Base-by-base conservation (phyloP, 2,329 filamentous ascomycete species). In the Nothophaeocryptopus gaeumannii region DNA sequence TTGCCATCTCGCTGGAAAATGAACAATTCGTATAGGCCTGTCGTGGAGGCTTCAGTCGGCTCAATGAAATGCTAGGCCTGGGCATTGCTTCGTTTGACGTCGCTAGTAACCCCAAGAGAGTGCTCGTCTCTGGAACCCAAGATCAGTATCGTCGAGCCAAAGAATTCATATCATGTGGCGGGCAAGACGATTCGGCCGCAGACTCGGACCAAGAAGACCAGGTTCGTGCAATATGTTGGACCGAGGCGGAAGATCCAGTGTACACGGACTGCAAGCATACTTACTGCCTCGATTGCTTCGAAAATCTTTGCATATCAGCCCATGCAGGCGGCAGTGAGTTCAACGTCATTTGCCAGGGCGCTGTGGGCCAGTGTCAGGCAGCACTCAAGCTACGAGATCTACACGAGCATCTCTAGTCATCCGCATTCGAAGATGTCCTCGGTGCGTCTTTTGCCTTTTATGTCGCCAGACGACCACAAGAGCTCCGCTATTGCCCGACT, bases 21-120 rank as follows among this genome's bases (percentile, higher is more conserved):
- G 30, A 26, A 39, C 37, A 39, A 39, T 39, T 39, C 37, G 30
- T 39, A 20, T 39, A n/a, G 37, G 37, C 37, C 20, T 39, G 37
- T 39, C 37, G 37, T 26, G 37, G 37, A 15, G 37, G 37, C 37
- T 39, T 39, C 37, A 26, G 30, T 39, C 14, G 30, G 30, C 15
- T 39, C 30, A 20, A 15, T n/a, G 30, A 9, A 39, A 26, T 39
- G 30, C 30, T 39, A 39, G 37, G 37, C 20, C 20, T 15, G 30
- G 30, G 30, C 37, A 20, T 39, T 39, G 37, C 30, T n/a, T 20
- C 37, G 20, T 39, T 39, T 39, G 14, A 39, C 37, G 30, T 39
- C 9, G 30, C 37, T 15, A 20, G 15, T 8, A 39, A 15, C 30
- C 37, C 37, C 30, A 39, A 39, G 37, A n/a, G n/a, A n/a, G 30